phyloP scores from a whole-genome alignment of 1,139 yeast genomes.

The Spathaspora jeffriesii region DNA sequence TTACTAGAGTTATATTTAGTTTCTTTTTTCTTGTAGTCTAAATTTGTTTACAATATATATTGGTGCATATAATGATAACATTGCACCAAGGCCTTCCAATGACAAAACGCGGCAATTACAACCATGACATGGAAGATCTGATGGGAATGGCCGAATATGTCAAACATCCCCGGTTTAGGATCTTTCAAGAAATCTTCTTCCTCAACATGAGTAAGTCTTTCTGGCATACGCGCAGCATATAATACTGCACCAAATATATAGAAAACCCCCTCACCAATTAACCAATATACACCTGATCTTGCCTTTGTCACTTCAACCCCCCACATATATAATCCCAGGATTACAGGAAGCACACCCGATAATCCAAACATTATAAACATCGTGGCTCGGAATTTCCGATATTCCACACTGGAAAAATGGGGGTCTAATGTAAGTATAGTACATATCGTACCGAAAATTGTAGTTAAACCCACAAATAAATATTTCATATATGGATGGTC shows the following conservation, averaged over 20 bases:
- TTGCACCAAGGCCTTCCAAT: constrained; percentile 63
- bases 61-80: constrained; percentile 57
- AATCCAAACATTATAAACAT: constrained; percentile 84
- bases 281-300: constrained; percentile 61
- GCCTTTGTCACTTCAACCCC: constrained; percentile 40
- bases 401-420: constrained; percentile 64
- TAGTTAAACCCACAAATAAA: constrained; percentile 49
- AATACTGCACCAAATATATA: constrained; percentile 79
- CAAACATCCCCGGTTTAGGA: constrained; percentile 45
- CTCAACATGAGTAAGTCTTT: constrained; percentile 61
- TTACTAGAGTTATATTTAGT: background rate
- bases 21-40: background rate
- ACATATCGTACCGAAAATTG: constrained; percentile 61
- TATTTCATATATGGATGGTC: constrained; percentile 46
- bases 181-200: constrained; percentile 15
- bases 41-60: constrained; percentile 7
- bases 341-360: constrained; percentile 73
- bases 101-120: constrained; percentile 78
- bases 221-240: constrained; percentile 82
- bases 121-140: constrained; percentile 86
- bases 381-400: constrained; percentile 75
- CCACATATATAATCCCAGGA: constrained; percentile 44
- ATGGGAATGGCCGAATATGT: constrained; percentile 81
- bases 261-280: constrained; percentile 66
- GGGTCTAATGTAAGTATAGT: constrained; percentile 65